Evolutionary conservation across 257 asterid species (phyloP).

Genomic region (Phtheirospermum japonicum): DNA sequence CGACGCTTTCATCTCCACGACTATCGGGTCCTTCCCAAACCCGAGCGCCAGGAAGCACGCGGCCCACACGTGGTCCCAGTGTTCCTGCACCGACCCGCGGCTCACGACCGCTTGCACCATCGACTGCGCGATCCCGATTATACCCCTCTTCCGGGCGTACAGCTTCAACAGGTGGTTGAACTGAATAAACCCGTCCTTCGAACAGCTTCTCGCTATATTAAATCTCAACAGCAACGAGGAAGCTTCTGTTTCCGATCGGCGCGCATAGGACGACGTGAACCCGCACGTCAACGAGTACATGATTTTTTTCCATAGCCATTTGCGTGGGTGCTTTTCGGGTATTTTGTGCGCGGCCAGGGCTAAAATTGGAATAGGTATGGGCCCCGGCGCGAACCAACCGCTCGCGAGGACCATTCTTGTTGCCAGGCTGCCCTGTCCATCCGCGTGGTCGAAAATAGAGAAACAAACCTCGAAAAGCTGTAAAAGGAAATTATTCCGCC

Average conservation of each 20-base stretch:
- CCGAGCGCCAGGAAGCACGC: conserved; percentile 69
- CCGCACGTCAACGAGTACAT: conserved; percentile 64
- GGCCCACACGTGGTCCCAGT: conserved; percentile 79
- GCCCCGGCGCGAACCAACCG: conserved; percentile 92
- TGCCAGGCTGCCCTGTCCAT: conserved; percentile 82
- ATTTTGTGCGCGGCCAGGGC: conserved; percentile 73
- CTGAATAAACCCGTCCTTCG: conserved; percentile 57
- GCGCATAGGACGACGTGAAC: conserved; percentile 62
- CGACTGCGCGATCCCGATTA: conserved; percentile 52
- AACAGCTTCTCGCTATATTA: conserved; percentile 52
- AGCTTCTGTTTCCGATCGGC: conserved; percentile 69
- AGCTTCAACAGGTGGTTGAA: conserved; percentile 48
- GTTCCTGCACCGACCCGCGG: conserved; percentile 41
- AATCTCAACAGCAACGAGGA: conserved; percentile 57
- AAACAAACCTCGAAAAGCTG: conserved; percentile 96
- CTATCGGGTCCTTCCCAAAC: conserved; percentile 61
- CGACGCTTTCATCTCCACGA: conserved; percentile 59
- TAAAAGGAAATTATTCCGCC: conserved; percentile 68
- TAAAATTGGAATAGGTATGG: conserved; percentile 55
- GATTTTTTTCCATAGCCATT: conserved; percentile 57
- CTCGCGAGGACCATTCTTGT: conserved; percentile 89
- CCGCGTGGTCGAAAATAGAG: conserved; percentile 90
- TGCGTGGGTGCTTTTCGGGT: conserved; percentile 68
- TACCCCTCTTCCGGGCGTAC: conserved; percentile 56
- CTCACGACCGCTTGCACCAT: conserved; percentile 58